These are phyloP conservation scores for Thalassiosira profunda DNA, from an alignment of 108 stramenopile genomes.

Conservation along the genomic window DNA sequence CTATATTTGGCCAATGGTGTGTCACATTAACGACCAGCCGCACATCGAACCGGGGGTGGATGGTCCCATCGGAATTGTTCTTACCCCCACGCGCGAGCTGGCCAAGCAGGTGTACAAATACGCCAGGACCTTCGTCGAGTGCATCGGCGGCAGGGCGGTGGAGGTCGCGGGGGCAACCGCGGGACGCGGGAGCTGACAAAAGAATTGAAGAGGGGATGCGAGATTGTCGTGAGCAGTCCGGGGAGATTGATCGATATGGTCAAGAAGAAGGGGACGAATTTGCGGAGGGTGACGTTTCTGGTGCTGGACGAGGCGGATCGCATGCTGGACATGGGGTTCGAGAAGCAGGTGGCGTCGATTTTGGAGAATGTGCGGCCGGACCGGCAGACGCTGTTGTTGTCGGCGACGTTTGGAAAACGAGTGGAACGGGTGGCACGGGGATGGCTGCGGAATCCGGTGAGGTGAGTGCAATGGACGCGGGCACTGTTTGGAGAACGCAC, in stretches of 20 bases:
- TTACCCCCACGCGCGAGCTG: conserved; percentile 98
- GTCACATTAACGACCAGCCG: conserved; percentile 72
- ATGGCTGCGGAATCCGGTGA: conserved; percentile 67
- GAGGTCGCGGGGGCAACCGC: conserved; percentile 71
- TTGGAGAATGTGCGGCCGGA: conserved; percentile 80
- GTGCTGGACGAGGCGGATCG: conserved; percentile 98
- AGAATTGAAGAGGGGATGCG: conserved; percentile 58
- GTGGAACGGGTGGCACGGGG: conserved; percentile 64
- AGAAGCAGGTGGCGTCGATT: conserved; percentile 82
- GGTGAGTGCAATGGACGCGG: conserved; percentile 55
- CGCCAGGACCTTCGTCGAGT: conserved; percentile 53
- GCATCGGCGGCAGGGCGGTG: conserved; percentile 52
- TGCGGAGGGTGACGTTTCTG: conserved; percentile 63
- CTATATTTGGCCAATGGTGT: conserved; percentile 88
- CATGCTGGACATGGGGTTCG: conserved; percentile 92
- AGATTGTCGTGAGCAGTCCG: conserved; percentile 96
- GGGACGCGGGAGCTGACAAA: conserved; percentile 78
- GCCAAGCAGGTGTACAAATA: conserved; percentile 88
- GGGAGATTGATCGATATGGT: conserved; percentile 97
- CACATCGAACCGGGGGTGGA: conserved; percentile 24
- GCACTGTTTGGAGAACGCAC: no score
- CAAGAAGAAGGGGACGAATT: conserved; percentile 53
- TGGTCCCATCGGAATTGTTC: conserved; percentile 66
- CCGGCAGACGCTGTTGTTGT: conserved; percentile 79
- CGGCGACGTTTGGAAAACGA: conserved; percentile 71